Evolutionary conservation across 2,329 filamentous ascomycete species (phyloP).

Genomic region (Leptographium radiaticola): DNA sequence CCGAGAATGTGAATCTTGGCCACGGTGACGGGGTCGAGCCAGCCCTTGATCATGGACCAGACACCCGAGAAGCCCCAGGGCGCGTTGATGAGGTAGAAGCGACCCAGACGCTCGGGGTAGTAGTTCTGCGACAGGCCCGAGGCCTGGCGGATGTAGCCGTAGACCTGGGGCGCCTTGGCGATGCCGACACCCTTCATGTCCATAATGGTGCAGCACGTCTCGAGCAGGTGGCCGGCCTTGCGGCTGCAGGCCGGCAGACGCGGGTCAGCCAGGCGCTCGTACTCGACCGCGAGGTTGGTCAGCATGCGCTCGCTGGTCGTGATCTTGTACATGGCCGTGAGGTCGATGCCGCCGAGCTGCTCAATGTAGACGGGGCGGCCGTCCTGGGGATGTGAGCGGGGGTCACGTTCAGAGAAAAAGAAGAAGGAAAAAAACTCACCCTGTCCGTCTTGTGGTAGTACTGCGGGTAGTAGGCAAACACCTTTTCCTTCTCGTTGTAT

Average conservation of each 20-base stretch:
- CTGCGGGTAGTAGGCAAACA: slow-evolving; percentile 90
- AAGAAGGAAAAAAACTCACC: slow-evolving; percentile 24
- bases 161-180: slow-evolving; percentile 68
- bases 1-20: slow-evolving; percentile 91
- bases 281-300: slow-evolving; percentile 90
- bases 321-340: slow-evolving; percentile 83
- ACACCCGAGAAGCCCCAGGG: slow-evolving; percentile 87
- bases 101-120: slow-evolving; percentile 93
- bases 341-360: slow-evolving; percentile 84
- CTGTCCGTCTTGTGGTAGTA: slow-evolving; percentile 98
- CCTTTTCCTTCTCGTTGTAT: slow-evolving; percentile 70
- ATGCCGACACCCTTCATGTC: slow-evolving; percentile 91
- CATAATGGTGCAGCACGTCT: slow-evolving; percentile 98
- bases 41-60: slow-evolving; percentile 79
- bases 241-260: slow-evolving; percentile 91
- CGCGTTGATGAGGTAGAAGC: slow-evolving; percentile 95
- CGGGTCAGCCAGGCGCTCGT: slow-evolving; percentile 89
- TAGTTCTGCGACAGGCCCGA: slow-evolving; percentile 94
- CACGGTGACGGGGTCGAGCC: slow-evolving; percentile 93
- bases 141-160: slow-evolving; percentile 74
- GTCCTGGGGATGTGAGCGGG: slow-evolving; percentile 43
- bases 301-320: slow-evolving; percentile 89
- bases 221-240: slow-evolving; percentile 76
- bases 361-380: slow-evolving; percentile 96
- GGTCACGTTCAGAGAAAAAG: neutral